Evolutionary conservation across 2,329 filamentous ascomycete genomes (phyloP).

Genomic region (Zymoseptoria ardabiliae): DNA sequence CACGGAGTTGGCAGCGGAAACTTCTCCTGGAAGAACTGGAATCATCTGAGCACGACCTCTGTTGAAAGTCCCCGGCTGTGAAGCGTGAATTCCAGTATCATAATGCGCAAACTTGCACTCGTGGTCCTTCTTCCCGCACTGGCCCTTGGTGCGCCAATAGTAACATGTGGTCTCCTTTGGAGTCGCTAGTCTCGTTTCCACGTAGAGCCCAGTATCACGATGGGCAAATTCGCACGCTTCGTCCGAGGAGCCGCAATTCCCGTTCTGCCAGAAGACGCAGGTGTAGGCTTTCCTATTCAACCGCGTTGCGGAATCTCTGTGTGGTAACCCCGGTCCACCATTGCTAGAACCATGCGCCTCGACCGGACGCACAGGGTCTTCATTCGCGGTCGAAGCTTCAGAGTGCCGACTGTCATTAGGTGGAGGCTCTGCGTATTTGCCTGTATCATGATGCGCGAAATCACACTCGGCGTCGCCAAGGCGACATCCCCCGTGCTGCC

Average conservation of each 20-base stretch:
- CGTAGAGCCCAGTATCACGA: constrained; percentile 11
- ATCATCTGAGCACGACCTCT: background rate
- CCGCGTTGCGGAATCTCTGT: background rate
- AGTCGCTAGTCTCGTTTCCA: background rate
- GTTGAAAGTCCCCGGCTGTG: constrained; percentile 1
- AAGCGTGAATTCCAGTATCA: constrained; percentile 15
- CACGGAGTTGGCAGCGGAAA: background rate
- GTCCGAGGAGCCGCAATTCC: constrained; percentile 10
- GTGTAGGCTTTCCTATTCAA: constrained; percentile 3
- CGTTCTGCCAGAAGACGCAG: constrained; percentile 11
- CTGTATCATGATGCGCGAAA: constrained; percentile 4
- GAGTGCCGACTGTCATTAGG: constrained; percentile 1
- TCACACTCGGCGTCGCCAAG: background rate
- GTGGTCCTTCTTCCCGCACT: constrained; percentile 8
- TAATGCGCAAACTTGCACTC: constrained; percentile 15
- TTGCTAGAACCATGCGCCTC: background rate
- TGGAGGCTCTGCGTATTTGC: constrained; percentile 1
- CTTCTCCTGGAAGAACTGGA: background rate
- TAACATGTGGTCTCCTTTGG: constrained; percentile 14
- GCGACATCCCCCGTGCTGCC: constrained; percentile 7
- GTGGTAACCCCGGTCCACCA: background rate
- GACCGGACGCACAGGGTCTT: background rate
- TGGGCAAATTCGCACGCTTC: constrained; percentile 21
- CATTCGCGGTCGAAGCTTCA: background rate
- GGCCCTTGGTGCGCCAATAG: constrained; percentile 10